These are phyloP conservation scores for Pouteria campechiana DNA, from an alignment of 179 eudicot species.

Conservation along the genomic window DNA sequence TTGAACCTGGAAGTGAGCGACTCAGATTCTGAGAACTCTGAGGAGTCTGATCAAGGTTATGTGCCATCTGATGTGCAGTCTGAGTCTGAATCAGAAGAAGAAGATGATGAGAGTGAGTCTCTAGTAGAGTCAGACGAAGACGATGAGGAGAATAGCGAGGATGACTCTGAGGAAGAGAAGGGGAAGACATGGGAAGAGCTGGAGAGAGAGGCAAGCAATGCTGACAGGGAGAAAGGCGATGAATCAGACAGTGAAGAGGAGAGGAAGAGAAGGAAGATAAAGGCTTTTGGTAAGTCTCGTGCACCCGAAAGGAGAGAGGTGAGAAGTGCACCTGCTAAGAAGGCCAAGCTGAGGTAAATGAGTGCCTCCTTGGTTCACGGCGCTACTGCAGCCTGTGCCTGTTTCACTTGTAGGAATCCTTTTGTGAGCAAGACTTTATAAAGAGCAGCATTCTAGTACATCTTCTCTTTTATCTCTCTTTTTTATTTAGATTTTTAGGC, in stretches of 20 bases:
- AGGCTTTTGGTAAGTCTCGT: constrained; percentile 54
- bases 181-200: constrained; percentile 58
- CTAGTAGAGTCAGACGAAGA: constrained; percentile 56
- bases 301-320: constrained; percentile 23
- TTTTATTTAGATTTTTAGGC: no score
- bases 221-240: constrained; percentile 50
- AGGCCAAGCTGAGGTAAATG: constrained; percentile 39
- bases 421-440: no score
- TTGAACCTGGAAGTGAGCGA: constrained; percentile 60
- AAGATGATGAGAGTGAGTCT: constrained; percentile 43
- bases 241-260: constrained; percentile 61
- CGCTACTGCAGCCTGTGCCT: no score
- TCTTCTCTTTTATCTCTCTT: no score
- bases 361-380: no score
- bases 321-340: constrained; percentile 27
- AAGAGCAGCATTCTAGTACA: no score
- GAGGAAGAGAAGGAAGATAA: constrained; percentile 49
- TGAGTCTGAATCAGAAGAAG: constrained; percentile 51
- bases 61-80: constrained; percentile 50
- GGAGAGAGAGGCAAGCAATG: constrained; percentile 53
- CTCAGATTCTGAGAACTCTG: constrained; percentile 43
- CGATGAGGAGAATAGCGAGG: constrained; percentile 43
- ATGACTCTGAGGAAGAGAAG: constrained; percentile 35
- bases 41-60: constrained; percentile 52
- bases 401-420: no score